Percentiles rank a stretch among this genome's conserved stretches.
Conservation (phyloP, 129 eudicot species). For the Escallonia herrerae region DNA sequence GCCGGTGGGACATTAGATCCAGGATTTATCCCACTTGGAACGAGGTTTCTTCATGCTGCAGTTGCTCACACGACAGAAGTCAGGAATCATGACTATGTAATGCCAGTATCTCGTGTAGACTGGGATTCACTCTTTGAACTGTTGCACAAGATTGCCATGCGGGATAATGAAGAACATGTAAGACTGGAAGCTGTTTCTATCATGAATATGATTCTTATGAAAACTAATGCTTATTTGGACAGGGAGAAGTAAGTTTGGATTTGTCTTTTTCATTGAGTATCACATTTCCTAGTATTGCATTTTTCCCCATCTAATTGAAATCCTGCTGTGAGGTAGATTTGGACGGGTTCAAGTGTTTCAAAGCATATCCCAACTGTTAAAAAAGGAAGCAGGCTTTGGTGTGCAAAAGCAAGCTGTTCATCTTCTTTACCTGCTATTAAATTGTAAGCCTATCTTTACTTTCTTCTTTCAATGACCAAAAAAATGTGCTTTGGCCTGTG, state of each 20-base stretch:
- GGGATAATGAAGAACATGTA: constrained; percentile 34
- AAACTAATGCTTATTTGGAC: constrained; percentile 62
- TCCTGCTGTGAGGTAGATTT: constrained; percentile 45
- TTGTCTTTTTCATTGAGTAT: constrained; percentile 1
- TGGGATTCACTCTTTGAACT: constrained; percentile 49
- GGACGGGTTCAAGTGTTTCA: constrained; percentile 37
- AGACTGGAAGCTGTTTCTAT: constrained; percentile 66
- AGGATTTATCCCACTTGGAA: constrained; percentile 13
- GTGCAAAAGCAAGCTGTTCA: constrained; percentile 63
- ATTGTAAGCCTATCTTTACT: constrained; percentile 40
- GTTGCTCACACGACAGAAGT: constrained; percentile 15
- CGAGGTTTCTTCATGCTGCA: constrained; percentile 14
- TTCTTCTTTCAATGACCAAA: neutral
- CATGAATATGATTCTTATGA: constrained; percentile 64
- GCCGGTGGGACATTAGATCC: neutral
- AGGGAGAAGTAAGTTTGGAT: constrained; percentile 66
- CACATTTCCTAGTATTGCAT: neutral
- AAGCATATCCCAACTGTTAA: constrained; percentile 53
- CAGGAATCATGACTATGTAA: constrained; percentile 15
- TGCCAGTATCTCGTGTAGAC: constrained; percentile 30
- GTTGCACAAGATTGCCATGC: constrained; percentile 43
- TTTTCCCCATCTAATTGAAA: constrained; percentile 1
- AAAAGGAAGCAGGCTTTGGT: constrained; percentile 57
- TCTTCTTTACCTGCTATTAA: constrained; percentile 68
- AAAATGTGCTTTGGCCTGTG: too few species aligned